Base-by-base conservation (phyloP, 495 filamentous ascomycete species). In the Lophiotrema nucula region DNA sequence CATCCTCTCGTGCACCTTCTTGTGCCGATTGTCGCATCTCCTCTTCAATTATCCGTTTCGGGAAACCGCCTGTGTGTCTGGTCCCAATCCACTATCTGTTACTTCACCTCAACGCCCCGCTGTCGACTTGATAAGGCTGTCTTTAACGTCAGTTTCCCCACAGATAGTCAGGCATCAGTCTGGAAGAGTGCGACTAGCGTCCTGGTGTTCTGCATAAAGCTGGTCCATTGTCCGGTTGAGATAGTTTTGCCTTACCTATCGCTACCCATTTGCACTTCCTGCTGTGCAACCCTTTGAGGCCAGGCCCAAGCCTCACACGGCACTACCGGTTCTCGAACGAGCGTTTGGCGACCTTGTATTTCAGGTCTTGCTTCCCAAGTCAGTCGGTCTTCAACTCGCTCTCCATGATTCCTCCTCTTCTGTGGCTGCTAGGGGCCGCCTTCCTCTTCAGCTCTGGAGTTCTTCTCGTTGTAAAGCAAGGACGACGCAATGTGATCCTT, bases 401-500 rank as follows among this genome's bases (percentile, higher is more conserved):
- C 28, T 21, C 25, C 19, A 64, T 50, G 44, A 31, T 38, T n/a
- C 37, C 35, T 16, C 33, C 43, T 26, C 37, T 66, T n/a, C 31
- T 58, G 18, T 42, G 54, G 38, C 54, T 66, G 41, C 63, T 66
- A 19, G 63, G 53, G 37, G 63, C 53, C 31, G 52, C 42, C 19
- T 63, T 64, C 35, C 8, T 61, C 45, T 4, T 49, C 38, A 48
- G 46, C 33, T 53, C 60, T 42, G 27, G 47, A 24, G 18, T 46
- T 11, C 24, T 57, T 4, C 31, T 67, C 19, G 31, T 62, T 2
- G 47, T 54, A 37, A 60, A 64, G 39, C 53, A 65, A 47, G 52
- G 47, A 35, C 47, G 59, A 46, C 59, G 63, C 25, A 12, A 48
- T 60, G 35, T 69, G 42, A 16, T 70, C 51, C 25, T 74, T 48